phyloP scores from a whole-genome alignment of 345 rosid species.

The Arabidopsis arenosa region DNA sequence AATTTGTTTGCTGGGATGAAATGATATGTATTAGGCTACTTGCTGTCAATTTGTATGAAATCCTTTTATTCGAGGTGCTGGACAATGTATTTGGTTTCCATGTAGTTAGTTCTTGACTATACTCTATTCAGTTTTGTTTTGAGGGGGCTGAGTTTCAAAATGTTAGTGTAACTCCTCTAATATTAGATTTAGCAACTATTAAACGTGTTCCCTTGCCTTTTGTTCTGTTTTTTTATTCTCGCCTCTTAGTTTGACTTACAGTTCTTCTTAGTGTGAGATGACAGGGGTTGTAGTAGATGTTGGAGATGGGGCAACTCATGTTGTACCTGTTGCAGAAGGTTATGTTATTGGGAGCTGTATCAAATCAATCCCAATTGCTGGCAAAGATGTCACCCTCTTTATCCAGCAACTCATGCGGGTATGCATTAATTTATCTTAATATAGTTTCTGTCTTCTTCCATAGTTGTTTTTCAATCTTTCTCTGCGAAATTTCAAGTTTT shows the following conservation, averaged over 20 bases:
- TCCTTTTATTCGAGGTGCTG: background rate
- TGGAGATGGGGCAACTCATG: conserved; percentile 95
- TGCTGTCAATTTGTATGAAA: background rate
- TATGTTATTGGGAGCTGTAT: conserved; percentile 97
- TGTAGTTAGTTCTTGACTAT: background rate
- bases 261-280: conserved; percentile 91
- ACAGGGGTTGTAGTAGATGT: conserved; percentile 99
- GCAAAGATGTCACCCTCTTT: conserved; percentile 87
- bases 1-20: conserved; percentile 2
- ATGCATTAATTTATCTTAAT: conserved; percentile 21
- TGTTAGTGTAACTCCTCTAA: conserved; percentile 3
- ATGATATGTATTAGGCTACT: conserved; percentile 2
- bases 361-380: conserved; percentile 86
- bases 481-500: background rate
- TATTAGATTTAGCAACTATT: conserved; percentile 1
- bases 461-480: background rate
- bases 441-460: background rate
- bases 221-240: conserved; percentile 1
- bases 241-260: conserved; percentile 52
- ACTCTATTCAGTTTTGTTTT: background rate
- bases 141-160: background rate
- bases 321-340: conserved; percentile 99
- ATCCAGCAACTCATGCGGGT: conserved; percentile 99
- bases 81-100: conserved; percentile 1
- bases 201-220: background rate